Percentiles rank a stretch among this genome's conserved stretches.
These are phyloP conservation scores for Diplodia mutila DNA, from an alignment of 2,329 filamentous ascomycete species.

Conservation along the genomic window DNA sequence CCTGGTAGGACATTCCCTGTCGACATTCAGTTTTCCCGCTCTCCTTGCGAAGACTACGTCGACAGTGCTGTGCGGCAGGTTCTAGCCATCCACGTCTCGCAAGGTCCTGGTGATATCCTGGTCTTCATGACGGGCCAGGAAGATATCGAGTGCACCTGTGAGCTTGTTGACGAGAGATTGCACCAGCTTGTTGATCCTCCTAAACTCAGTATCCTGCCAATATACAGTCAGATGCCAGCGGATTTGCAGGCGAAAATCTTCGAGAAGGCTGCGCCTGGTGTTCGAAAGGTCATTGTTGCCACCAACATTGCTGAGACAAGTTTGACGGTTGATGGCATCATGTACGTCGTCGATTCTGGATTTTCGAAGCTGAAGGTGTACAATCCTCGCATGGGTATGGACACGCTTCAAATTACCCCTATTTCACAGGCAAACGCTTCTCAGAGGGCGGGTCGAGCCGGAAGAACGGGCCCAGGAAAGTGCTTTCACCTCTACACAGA, in stretches of 20 bases:
- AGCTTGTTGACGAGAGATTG: constrained; percentile 84
- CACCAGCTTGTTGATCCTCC: constrained; percentile 91
- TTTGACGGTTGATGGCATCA: constrained; percentile 97
- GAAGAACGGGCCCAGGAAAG: constrained; percentile 92
- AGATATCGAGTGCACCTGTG: constrained; percentile 96
- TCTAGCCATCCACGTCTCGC: constrained; percentile 92
- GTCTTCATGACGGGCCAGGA: constrained; percentile 99
- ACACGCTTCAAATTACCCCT: constrained; percentile 95
- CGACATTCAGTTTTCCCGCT: constrained; percentile 92
- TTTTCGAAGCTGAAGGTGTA: constrained; percentile 99
- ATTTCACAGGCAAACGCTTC: constrained; percentile 96
- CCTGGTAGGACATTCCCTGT: constrained; percentile 96
- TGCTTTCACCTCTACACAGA: constrained; percentile 94
- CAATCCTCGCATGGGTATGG: constrained; percentile 99
- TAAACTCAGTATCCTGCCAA: constrained; percentile 90
- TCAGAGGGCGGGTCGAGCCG: constrained; percentile 90
- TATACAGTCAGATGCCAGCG: constrained; percentile 99
- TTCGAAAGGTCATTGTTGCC: constrained; percentile 95
- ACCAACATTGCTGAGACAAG: constrained; percentile 99
- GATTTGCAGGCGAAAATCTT: constrained; percentile 98
- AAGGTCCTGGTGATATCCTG: constrained; percentile 88
- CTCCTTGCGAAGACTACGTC: constrained; percentile 96
- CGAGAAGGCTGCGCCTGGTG: constrained; percentile 84
- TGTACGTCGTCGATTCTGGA: constrained; percentile 96
- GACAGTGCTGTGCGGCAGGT: constrained; percentile 97